Conservation (phyloP, 345 rosid species). For the Arabidopsis thaliana region TAIR10.1 NC_003071.7:8967501-8968000, state of each 20-base stretch:
- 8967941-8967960: neutral
- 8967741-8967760: too few species aligned
- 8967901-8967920: neutral
- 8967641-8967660: too few species aligned
- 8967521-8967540: conserved; percentile 37
- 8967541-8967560: conserved; percentile 12
- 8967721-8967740: too few species aligned
- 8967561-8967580: neutral
- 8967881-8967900: conserved; percentile 3
- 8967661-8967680: too few species aligned
- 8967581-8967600: too few species aligned
- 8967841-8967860: conserved; percentile 31
- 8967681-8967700: too few species aligned
- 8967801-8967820: conserved; percentile 35
- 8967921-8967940: conserved; percentile 17
- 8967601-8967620: too few species aligned
- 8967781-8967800: neutral
- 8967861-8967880: conserved; percentile 29
- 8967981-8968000: conserved; percentile 2
- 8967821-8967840: conserved; percentile 43
- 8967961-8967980: neutral
- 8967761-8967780: conserved; percentile 5
- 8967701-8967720: too few species aligned
- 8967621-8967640: too few species aligned
- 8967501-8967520: conserved; percentile 23